These are phyloP conservation scores for Lipomyces orientalis DNA, from an alignment of 805 yeast genomes.

Conservation along the genomic window DNA sequence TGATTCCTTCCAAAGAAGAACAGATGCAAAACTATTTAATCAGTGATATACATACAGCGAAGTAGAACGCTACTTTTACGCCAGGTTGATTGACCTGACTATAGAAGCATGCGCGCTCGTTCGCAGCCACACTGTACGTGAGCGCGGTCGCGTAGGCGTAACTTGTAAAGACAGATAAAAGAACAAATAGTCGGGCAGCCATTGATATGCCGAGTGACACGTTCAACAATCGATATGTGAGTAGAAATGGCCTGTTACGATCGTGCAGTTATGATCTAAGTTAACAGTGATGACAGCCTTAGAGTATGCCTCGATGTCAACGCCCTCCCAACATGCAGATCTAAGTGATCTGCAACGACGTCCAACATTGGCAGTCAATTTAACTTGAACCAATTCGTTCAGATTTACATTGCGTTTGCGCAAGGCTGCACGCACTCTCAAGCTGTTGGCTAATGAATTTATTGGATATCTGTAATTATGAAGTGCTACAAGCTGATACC, in stretches of 20 bases:
- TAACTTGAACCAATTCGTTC: too few relatives aligned
- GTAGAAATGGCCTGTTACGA: background rate
- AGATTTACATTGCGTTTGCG: too few relatives aligned
- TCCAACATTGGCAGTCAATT: too few relatives aligned
- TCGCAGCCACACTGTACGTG: conserved; percentile 76
- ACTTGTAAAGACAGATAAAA: background rate
- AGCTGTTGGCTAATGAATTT: too few relatives aligned
- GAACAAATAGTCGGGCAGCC: background rate
- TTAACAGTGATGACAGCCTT: too few relatives aligned
- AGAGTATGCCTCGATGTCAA: too few relatives aligned
- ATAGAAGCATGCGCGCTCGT: conserved; percentile 74
- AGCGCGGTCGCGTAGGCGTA: conserved; percentile 50
- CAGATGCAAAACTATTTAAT: background rate
- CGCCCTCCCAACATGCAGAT: too few relatives aligned
- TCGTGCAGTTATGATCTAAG: too few relatives aligned
- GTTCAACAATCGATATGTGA: background rate
- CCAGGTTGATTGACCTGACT: conserved; percentile 65
- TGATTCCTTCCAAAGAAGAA: background rate
- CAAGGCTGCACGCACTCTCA: too few relatives aligned
- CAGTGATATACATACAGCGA: conserved; percentile 56
- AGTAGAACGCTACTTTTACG: conserved; percentile 72
- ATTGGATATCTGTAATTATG: too few relatives aligned
- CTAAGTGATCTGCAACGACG: too few relatives aligned
- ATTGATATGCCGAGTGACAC: background rate
- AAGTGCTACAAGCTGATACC: too few relatives aligned